Conservation (phyloP, 2,329 filamentous ascomycete species). For the Ascocoryne sarcoides region DNA sequence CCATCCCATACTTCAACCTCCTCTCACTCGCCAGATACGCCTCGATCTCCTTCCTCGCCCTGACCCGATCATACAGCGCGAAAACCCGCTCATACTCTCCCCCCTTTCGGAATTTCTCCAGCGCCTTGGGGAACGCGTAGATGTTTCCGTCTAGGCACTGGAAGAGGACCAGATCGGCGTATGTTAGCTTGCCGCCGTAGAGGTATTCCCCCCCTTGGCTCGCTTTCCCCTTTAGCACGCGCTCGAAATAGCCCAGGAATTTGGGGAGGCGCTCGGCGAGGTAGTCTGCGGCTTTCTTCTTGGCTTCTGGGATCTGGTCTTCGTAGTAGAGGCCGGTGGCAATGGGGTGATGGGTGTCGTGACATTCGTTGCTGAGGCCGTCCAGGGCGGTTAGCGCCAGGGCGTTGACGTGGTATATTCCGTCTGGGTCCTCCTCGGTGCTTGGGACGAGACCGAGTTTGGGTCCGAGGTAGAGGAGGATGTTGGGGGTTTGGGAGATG, state of each 20-base stretch:
- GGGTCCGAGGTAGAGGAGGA: slow-evolving; percentile 58
- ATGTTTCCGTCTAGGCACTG: slow-evolving; percentile 36
- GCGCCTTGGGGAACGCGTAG: slow-evolving; percentile 63
- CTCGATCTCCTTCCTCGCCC: slow-evolving; percentile 54
- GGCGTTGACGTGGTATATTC: slow-evolving; percentile 50
- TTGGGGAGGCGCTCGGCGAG: slow-evolving; percentile 58
- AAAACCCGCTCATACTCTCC: slow-evolving; percentile 49
- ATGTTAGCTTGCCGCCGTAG: slow-evolving; percentile 55
- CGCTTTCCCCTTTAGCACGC: slow-evolving; percentile 50
- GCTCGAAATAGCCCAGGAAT: slow-evolving; percentile 62
- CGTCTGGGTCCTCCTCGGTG: slow-evolving; percentile 30
- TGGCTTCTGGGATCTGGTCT: slow-evolving; percentile 62
- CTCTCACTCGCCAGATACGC: slow-evolving; percentile 60
- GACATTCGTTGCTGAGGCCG: slow-evolving; percentile 55
- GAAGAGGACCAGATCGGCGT: slow-evolving; percentile 46
- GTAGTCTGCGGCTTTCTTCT: slow-evolving; percentile 49
- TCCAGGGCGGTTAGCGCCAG: slow-evolving; percentile 64
- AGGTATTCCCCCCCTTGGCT: slow-evolving; percentile 54
- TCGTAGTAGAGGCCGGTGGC: slow-evolving; percentile 55
- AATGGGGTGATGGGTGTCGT: slow-evolving; percentile 70
- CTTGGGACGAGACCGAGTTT: slow-evolving; percentile 9
- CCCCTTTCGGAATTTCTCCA: slow-evolving; percentile 45
- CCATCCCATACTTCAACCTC: slow-evolving; percentile 50
- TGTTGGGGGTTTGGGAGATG: slow-evolving; percentile 63
- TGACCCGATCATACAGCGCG: slow-evolving; percentile 53